Base-by-base conservation (phyloP, 1,284 basidiomycete genomes). In the Ganoderma leucocontextum region DNA sequence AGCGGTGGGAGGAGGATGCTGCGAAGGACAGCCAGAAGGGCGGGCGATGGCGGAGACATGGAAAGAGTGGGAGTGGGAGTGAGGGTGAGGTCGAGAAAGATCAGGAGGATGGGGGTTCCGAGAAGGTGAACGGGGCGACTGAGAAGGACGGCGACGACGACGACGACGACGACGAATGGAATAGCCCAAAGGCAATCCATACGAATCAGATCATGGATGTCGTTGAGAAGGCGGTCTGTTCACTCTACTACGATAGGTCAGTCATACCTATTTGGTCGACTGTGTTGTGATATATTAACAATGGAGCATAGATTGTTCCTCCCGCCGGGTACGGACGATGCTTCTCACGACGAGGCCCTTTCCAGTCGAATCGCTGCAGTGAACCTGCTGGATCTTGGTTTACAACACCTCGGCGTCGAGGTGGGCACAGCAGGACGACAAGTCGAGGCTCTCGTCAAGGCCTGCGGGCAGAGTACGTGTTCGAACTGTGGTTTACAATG, bases 331-430 rank as follows among this genome's bases (percentile, higher is more conserved):
- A 91, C 93, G 0, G 93, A 95, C 70, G 95, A 98, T 76, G 84
- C 88, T 0, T 91, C 89, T 1, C 95, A 96, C 75, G 95, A 98
- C 75, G 94, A 95, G 75, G 92, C 95, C 0, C 82, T 99, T 4
- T 89, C 95, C 0, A 95, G 91, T 73, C 89, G 96, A 4, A 91
- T 98, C 29, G 94, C 95, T 12, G 96, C 95, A 0, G 84, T 99
- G 55, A 96, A 97, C 75, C 88, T 96, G 83, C 83, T 98, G 0
- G 96, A 98, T 76, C 82, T 99, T 0, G 87, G 89, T 1, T 83
- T 98, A 22, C 91, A 92, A 52, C 95, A 98, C 79, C 87, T 99
- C 0, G 97, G 96, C 6, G 86, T 98, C 5, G 81, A 93, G 76
- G 80, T 91, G 39, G 86, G 85, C n/a, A 79, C 81, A 0, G 81